Evolutionary conservation across 345 rosid genomes (phyloP).

Genomic region (Lenwebbia sp.): DNA sequence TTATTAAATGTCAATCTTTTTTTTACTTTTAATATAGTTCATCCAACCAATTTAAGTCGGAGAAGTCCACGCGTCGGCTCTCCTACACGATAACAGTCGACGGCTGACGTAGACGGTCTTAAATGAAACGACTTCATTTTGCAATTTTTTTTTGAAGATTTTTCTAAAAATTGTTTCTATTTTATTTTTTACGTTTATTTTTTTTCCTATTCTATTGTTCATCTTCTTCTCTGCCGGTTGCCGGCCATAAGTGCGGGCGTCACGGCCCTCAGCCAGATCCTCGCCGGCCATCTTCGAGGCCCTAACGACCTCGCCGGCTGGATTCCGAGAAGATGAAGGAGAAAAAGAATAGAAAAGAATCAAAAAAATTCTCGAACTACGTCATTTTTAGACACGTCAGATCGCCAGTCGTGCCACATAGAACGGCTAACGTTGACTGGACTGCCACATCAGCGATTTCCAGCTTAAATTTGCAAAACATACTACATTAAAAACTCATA

Average conservation of each 20-base stretch:
- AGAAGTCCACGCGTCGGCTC: too few species aligned
- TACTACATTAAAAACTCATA: too few species aligned
- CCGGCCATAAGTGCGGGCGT: rapidly evolving
- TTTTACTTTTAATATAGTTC: background rate
- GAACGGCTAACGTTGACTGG: rapidly evolving
- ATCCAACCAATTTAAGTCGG: background rate
- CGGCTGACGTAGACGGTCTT: background rate
- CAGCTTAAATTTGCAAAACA: background rate
- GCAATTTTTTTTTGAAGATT: rapidly evolving
- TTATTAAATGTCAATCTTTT: background rate
- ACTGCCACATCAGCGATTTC: background rate
- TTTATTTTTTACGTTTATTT: background rate
- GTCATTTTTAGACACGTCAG: background rate
- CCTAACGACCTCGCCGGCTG: background rate
- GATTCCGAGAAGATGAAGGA: background rate
- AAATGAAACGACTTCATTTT: background rate
- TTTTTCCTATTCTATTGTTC: background rate
- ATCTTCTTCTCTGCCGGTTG: background rate
- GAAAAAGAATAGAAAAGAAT: background rate
- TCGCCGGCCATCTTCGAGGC: background rate
- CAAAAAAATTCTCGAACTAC: background rate
- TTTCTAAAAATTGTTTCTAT: background rate
- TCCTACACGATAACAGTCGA: too few species aligned
- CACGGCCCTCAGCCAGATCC: background rate
- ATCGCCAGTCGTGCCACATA: background rate